A percentile compares a stretch with the other conserved stretches of the same genome.
These are phyloP conservation scores for Meira miltonrushii DNA, from an alignment of 1,284 basidiomycete species.

Conservation along the genomic window DNA sequence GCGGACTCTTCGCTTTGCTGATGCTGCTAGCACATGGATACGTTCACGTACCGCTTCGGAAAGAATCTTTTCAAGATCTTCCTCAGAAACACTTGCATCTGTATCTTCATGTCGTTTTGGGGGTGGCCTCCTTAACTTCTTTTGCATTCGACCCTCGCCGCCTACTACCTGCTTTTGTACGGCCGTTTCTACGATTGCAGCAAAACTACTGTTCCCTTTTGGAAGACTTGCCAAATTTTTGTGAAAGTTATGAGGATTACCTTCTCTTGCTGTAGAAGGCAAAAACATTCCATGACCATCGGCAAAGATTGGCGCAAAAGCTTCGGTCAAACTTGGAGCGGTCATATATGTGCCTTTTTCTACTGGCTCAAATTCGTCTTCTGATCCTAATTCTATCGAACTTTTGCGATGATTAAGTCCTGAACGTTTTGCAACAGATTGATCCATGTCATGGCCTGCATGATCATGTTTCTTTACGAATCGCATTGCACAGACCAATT, in stretches of 20 bases:
- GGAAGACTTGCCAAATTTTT: background rate
- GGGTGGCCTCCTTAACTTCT: no score
- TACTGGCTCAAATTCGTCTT: background rate
- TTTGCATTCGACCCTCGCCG: no score
- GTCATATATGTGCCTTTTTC: background rate
- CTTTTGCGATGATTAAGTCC: background rate
- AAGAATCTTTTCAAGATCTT: no score
- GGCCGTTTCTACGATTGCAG: background rate
- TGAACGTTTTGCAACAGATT: background rate
- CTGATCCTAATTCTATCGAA: background rate
- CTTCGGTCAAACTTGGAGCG: background rate
- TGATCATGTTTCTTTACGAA: background rate
- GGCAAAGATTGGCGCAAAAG: conserved; percentile 1
- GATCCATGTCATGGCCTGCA: background rate
- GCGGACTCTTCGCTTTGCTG: no score
- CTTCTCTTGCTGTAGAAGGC: background rate
- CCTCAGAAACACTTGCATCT: no score
- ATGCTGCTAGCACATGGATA: no score
- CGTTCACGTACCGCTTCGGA: no score
- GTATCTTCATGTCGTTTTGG: no score
- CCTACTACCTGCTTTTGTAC: no score
- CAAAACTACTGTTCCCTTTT: background rate
- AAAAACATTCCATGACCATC: background rate
- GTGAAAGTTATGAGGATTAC: background rate
- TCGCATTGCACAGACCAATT: background rate